These are phyloP conservation scores for Aquilaria yunnanensis DNA, from an alignment of 345 rosid genomes.

Conservation along the genomic window DNA sequence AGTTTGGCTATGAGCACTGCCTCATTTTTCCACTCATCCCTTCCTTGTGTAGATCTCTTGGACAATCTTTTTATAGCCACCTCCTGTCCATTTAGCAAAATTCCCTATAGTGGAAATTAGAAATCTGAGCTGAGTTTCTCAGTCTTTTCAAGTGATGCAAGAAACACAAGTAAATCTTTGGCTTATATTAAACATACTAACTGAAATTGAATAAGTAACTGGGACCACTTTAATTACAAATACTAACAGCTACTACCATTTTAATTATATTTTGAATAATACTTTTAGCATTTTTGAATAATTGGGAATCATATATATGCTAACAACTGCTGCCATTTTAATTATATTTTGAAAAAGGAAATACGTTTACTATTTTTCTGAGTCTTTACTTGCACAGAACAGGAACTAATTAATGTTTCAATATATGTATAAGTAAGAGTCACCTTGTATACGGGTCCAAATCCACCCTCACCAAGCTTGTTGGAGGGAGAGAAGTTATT, in stretches of 20 bases:
- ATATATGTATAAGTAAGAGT: too few relatives aligned
- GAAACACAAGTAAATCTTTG: too few relatives aligned
- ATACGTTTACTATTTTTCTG: too few relatives aligned
- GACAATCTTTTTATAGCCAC: slow-evolving; percentile 2
- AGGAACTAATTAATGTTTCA: not conserved
- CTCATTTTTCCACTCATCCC: slow-evolving; percentile 11
- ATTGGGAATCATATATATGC: too few relatives aligned
- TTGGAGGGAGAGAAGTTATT: slow-evolving; percentile 24
- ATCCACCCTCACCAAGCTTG: slow-evolving; percentile 41
- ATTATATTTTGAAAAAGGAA: too few relatives aligned
- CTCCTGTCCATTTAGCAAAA: not conserved
- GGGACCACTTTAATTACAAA: too few relatives aligned
- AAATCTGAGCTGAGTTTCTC: not conserved
- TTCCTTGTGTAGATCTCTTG: slow-evolving; percentile 3
- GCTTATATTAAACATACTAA: too few relatives aligned
- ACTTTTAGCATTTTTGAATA: too few relatives aligned
- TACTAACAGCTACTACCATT: too few relatives aligned
- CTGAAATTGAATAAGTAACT: too few relatives aligned
- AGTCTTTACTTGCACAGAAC: slow-evolving; percentile 4
- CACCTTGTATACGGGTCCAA: slow-evolving; percentile 29
- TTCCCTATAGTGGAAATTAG: not conserved
- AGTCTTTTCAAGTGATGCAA: not conserved
- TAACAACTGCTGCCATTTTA: too few relatives aligned
- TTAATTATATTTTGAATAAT: too few relatives aligned
- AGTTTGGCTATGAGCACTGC: slow-evolving; percentile 1